Base-by-base conservation (phyloP, 352 stramenopile genomes). In the Globisporangium lucens region DNA sequence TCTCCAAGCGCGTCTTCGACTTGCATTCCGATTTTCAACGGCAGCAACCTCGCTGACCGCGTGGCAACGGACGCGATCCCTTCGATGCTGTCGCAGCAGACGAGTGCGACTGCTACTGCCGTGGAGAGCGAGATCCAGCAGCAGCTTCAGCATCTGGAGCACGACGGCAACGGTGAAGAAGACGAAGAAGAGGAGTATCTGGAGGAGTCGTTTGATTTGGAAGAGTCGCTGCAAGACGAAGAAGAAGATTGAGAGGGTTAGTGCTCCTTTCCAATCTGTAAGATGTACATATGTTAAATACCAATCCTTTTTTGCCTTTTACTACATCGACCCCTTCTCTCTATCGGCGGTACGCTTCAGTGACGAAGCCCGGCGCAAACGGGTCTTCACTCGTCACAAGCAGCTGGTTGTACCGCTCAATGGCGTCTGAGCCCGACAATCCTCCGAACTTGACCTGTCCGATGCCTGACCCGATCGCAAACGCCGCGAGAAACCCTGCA, bases 361-460 rank as follows among this genome's bases (percentile, higher is more conserved):
- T 78, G 30, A 83, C 78, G 72, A 89, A 93, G 17, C 62, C 70
- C 12, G 85, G 81, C 2, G 81, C 72, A 1, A 77, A 76, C 3
- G 66, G 51, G 13, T 84, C 83, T 43, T 83, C 65, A 38, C 75
- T 79, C 8, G 65, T 67, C 12, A 86, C 57, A 49, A 85, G 64
- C 38, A 94, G 51, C 36, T 84, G 73, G 36, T 89, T 89, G 72
- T 94, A 92, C 41, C 78, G 66, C 22, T 80, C 76, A 7, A 87
- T 63, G 47, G 72, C 75, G 2, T 87, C 82, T 1, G 71, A 70
- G 6, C 75, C 63, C 1, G 74, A 36, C 6, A 91, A 65, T 1
- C 85, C 85, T 3, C 85, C 85, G 41, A 94, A 90, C 66, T 91
- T 90, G 68, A 94, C 76, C 59, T 94, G 83, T 2, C 80, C 76